Base-by-base conservation (phyloP, 192 early-diverging fungal species). In the Dissophora globulifera region DNA sequence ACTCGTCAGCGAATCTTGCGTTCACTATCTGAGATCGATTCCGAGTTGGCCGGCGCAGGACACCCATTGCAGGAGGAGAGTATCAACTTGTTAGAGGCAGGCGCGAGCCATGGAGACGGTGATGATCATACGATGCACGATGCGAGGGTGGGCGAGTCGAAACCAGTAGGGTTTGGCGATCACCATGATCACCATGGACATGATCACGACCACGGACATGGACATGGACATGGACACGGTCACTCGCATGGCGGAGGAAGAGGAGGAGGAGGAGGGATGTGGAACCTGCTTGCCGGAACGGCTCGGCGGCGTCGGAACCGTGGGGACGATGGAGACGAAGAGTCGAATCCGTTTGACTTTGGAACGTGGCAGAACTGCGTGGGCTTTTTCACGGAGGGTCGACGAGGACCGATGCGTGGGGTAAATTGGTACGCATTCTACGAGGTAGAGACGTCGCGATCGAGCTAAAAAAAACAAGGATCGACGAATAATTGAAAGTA, bases 341-440 rank as follows among this genome's bases (percentile, higher is more conserved):
- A n/a, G n/a, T 79, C 58, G 33, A 91, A 95, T 80, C 88, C 92
- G 16, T 96, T 96, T 74, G 91, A 93, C 69, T 86, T 88, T 79
- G 96, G 96, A 7, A 52, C 86, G 5, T 79, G 86, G 57, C 82
- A 83, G 47, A 98, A 98, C 79, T 95, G 93, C 64, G 46, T 91
- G 3, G 92, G 93, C 17, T 98, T 98, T 79, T 96, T 93, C 85
- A 82, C 89, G 3, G 55, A 80, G 15, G 86, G 82, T 3, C 63
- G 80, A 13, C 76, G 81, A 55, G 89, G 90, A 8, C 81, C 81
- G n/a, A 69, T 89, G 61, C 81, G 81, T 26, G 81, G 81, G 47
- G 75, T 89, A n/a, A 75, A 89, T 57, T 93, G 90, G 89, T 85
- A 81, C 38, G 62, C 62, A 45, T 69, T 88, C 19, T 84, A 83